These are phyloP conservation scores for Insectozyma bohioensis DNA, from an alignment of 1,139 yeast genomes.

Conservation along the genomic window DNA sequence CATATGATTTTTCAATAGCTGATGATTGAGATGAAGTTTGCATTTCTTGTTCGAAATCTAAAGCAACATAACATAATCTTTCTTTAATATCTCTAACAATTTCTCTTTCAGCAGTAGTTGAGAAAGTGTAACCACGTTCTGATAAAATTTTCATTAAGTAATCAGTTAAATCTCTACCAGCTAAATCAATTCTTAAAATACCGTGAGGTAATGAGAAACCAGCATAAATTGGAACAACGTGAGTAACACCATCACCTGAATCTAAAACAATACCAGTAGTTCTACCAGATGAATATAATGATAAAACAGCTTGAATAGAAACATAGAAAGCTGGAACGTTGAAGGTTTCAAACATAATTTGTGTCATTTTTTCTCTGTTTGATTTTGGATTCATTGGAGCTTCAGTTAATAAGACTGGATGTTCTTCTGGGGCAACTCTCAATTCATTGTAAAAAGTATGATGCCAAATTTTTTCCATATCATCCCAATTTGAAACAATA, in stretches of 20 bases:
- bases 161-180: slow-evolving; percentile 99
- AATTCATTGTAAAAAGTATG: slow-evolving; percentile 97
- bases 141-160: slow-evolving; percentile 97
- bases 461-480: slow-evolving; percentile 99
- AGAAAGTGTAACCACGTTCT: slow-evolving; percentile 98
- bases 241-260: slow-evolving; percentile 99
- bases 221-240: slow-evolving; percentile 99
- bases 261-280: slow-evolving; percentile 99
- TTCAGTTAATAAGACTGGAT: slow-evolving; percentile 96
- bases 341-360: slow-evolving; percentile 97
- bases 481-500: slow-evolving; percentile 99
- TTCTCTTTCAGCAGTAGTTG: slow-evolving; percentile 99
- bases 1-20: slow-evolving; percentile 97
- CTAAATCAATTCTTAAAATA: slow-evolving; percentile 96
- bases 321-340: slow-evolving; percentile 99
- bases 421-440: slow-evolving; percentile 99
- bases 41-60: slow-evolving; percentile 96
- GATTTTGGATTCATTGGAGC: slow-evolving; percentile 99
- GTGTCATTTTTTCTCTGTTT: slow-evolving; percentile 99
- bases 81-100: slow-evolving; percentile 99
- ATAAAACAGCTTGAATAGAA: slow-evolving; percentile 96
- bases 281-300: slow-evolving; percentile 98
- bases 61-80: slow-evolving; percentile 96
- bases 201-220: slow-evolving; percentile 99
- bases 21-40: slow-evolving; percentile 99